Percentiles rank a stretch among this genome's conserved stretches.
phyloP scores from a whole-genome alignment of 2,329 filamentous ascomycete species.

The Xylaria sp. region DNA sequence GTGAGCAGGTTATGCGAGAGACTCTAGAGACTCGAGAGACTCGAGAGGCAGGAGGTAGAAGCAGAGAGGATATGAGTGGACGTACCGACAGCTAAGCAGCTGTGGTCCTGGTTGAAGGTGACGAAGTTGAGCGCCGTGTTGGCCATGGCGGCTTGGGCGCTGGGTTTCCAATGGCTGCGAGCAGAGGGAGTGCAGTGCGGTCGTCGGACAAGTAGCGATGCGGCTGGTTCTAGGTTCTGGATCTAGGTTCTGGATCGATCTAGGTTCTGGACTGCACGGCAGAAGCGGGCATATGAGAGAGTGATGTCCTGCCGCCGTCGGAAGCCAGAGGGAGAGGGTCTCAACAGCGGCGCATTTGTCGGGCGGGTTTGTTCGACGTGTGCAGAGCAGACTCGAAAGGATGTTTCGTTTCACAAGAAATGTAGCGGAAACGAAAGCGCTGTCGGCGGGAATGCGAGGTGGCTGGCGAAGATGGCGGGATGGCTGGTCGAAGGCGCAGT shows the following conservation, averaged over 20 bases:
- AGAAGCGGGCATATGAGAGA: background rate
- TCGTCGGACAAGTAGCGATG: background rate
- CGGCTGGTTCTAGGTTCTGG: too few species aligned
- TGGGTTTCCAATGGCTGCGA: too few species aligned
- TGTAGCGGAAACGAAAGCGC: background rate
- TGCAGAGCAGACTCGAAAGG: background rate
- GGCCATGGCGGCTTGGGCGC: conserved; percentile 62
- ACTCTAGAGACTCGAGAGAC: background rate
- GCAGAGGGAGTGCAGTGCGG: too few species aligned
- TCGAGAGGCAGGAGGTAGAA: background rate
- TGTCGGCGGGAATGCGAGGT: conserved; percentile 12
- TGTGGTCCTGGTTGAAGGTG: conserved; percentile 99
- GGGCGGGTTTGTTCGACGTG: background rate
- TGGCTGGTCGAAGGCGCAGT: background rate
- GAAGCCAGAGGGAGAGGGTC: conserved; percentile 16
- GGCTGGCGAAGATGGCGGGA: conserved; percentile 6
- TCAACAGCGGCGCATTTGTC: conserved; percentile 29
- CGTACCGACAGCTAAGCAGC: conserved; percentile 91
- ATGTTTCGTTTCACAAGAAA: background rate
- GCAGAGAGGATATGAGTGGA: conserved; percentile 22
- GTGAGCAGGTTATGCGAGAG: background rate
- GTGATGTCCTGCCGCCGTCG: conserved; percentile 23
- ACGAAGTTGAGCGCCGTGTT: conserved; percentile 89
- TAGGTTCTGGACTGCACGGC: too few species aligned
- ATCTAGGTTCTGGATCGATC: too few species aligned